Evolutionary conservation across 2,329 filamentous ascomycete species (phyloP).

Genomic region (Emericellopsis cladophorae): DNA sequence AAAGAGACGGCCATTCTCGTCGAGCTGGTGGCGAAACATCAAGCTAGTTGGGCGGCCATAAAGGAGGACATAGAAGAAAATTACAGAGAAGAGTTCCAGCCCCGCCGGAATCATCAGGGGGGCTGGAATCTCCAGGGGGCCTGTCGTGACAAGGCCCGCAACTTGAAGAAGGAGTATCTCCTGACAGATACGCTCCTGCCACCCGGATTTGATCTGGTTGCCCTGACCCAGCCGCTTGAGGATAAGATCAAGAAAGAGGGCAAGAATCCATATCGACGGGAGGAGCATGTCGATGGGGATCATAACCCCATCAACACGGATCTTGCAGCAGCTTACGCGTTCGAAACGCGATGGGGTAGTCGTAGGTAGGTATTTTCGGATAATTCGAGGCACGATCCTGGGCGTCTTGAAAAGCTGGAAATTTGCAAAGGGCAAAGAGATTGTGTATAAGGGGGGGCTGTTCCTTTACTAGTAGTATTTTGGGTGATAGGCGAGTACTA

Average conservation of each 20-base stretch:
- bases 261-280: conserved; percentile 36
- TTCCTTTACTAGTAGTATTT: too few species aligned
- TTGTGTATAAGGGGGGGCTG: too few species aligned
- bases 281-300: conserved; percentile 28
- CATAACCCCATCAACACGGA: conserved; percentile 25
- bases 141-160: conserved; percentile 44
- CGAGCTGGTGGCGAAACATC: conserved; percentile 19
- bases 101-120: conserved; percentile 37
- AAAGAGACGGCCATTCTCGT: conserved; percentile 28
- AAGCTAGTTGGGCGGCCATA: conserved; percentile 18
- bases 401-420: too few species aligned
- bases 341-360: neutral
- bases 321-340: neutral
- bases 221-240: conserved; percentile 36
- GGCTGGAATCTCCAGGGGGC: too few species aligned
- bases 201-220: conserved; percentile 34
- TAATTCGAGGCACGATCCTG: too few species aligned
- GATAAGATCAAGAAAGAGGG: conserved; percentile 22
- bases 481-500: too few species aligned
- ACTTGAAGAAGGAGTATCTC: conserved; percentile 40
- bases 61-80: conserved; percentile 13
- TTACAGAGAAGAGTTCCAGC: conserved; percentile 23
- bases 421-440: too few species aligned
- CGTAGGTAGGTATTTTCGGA: neutral
- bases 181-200: conserved; percentile 30